These are phyloP conservation scores for Poterioochromonas sp. DNA, from an alignment of 352 stramenopile species.

Conservation along the genomic window DNA sequence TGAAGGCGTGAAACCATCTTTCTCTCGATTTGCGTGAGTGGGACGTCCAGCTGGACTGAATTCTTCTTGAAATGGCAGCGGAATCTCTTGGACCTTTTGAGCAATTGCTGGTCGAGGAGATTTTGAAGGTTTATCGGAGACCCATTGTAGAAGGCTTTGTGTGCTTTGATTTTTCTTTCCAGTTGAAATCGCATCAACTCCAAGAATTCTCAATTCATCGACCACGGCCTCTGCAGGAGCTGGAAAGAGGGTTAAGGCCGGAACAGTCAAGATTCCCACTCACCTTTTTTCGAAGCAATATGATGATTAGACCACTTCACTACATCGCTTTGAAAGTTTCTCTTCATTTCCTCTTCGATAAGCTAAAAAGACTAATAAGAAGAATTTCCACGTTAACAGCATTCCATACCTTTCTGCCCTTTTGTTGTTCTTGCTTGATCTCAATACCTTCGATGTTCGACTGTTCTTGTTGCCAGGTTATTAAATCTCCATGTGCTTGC, in stretches of 20 bases:
- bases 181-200: background rate
- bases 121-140: background rate
- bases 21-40: background rate
- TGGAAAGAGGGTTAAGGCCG: too few species aligned
- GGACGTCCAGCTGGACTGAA: background rate
- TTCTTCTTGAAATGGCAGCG: slow-evolving; percentile 6
- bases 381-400: background rate
- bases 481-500: background rate
- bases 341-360: too few species aligned
- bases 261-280: too few species aligned
- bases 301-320: too few species aligned
- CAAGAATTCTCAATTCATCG: background rate
- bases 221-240: background rate
- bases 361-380: background rate
- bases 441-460: background rate
- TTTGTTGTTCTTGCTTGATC: background rate
- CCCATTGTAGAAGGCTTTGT: background rate
- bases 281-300: too few species aligned
- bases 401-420: background rate
- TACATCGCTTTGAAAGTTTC: too few species aligned
- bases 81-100: background rate
- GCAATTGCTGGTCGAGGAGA: background rate
- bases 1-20: too few species aligned
- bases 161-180: background rate
- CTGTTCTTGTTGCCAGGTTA: background rate